A percentile compares a stretch with the other conserved stretches of the same genome.
Conservation (phyloP, 306 rosid genomes). For the Acacia acuminata region DNA sequence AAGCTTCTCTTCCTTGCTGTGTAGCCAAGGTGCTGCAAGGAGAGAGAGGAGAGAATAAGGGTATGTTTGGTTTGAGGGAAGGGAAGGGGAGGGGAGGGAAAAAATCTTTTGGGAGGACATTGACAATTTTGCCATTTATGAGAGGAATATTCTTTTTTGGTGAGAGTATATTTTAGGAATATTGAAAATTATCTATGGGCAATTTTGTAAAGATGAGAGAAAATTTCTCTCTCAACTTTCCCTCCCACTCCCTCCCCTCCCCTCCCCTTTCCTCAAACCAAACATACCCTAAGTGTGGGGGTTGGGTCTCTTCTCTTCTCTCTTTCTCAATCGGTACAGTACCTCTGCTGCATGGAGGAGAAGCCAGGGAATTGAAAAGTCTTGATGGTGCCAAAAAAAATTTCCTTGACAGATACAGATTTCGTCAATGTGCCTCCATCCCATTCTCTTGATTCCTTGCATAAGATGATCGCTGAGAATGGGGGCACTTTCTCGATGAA, state of each 20-base stretch:
- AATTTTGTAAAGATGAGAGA: too few relatives aligned
- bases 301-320: neutral
- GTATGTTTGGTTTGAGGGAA: too few relatives aligned
- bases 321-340: neutral
- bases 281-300: too few relatives aligned
- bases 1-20: neutral
- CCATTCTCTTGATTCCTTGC: constrained; percentile 76
- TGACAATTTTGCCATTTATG: too few relatives aligned
- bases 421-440: constrained; percentile 82
- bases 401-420: constrained; percentile 78
- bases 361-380: neutral
- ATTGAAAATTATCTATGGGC: too few relatives aligned
- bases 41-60: neutral
- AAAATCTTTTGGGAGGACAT: too few relatives aligned
- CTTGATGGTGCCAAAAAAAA: constrained; percentile 21
- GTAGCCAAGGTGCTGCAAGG: neutral
- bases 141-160: too few relatives aligned
- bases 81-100: too few relatives aligned
- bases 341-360: neutral
- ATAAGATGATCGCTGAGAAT: constrained; percentile 82
- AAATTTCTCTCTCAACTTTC: too few relatives aligned
- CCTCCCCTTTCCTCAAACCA: too few relatives aligned
- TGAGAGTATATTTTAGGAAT: too few relatives aligned
- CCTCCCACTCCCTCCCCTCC: too few relatives aligned
- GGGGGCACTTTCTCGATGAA: constrained; percentile 98